Percentiles rank a stretch among this genome's conserved stretches.
Evolutionary conservation across 192 early-diverging fungal species (phyloP).

Genomic region (Umbelopsis vinacea): DNA sequence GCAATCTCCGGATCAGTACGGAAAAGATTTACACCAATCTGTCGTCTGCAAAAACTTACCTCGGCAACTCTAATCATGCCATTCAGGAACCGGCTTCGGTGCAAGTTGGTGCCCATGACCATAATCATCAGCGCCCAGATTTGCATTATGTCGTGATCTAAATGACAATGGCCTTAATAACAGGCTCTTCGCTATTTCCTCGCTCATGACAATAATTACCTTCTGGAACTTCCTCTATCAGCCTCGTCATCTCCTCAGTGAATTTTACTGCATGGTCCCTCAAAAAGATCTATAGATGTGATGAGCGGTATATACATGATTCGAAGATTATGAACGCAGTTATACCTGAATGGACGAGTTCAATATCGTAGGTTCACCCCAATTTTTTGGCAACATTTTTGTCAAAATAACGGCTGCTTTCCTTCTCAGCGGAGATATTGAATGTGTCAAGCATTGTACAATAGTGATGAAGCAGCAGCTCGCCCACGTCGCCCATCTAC

Average conservation of each 20-base stretch:
- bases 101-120: neutral
- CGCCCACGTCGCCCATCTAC: neutral
- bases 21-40: neutral
- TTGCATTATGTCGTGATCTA: conserved; percentile 17
- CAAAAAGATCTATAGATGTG: neutral
- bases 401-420: neutral
- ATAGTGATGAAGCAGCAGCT: conserved; percentile 1
- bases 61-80: conserved; percentile 16
- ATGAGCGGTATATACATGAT: neutral
- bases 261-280: conserved; percentile 4
- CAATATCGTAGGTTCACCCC: neutral
- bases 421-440: neutral
- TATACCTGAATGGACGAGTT: neutral
- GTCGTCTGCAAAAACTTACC: neutral
- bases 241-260: conserved; percentile 4
- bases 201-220: neutral
- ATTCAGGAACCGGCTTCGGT: conserved; percentile 13
- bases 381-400: conserved; percentile 7
- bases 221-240: conserved; percentile 8
- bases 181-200: too few species aligned
- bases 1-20: neutral
- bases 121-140: conserved; percentile 16
- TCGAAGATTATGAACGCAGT: too few species aligned
- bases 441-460: neutral
- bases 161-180: neutral